Evolutionary conservation across 768 basidiomycete genomes (phyloP), one percentile per base, ranked within the genome.

Genomic region (Terana coerulea): DNA sequence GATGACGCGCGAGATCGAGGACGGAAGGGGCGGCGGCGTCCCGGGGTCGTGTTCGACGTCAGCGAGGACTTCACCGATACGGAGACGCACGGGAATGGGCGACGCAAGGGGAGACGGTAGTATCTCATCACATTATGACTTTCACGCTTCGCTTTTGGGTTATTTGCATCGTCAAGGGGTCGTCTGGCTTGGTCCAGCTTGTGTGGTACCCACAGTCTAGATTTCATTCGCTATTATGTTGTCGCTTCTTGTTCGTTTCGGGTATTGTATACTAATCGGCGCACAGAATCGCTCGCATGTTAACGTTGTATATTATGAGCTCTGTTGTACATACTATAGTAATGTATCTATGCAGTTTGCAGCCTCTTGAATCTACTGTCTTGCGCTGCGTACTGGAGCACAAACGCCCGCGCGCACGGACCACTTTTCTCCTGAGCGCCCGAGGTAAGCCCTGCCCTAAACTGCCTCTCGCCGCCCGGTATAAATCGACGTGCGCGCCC

Each of bases 1-100:
- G 75, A 75, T 17, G 76, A 76, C 47, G 64, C 72, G 37, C 63
- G 65, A 47, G 73, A 68, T 15, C 70, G 74, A 3, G 67, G 66
- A 10, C 58, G 47, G 17, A 33, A 31, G 31, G 58, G 67, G 26
- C 54, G 67, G 14, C 62, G 61, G 17, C 62, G 66, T 5, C 69
- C 69, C 8, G 69, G 69, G 3, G 69, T 70, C 6, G 65, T 65
- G 34, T 70, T 70, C 46, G 67, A 70, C 36, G 47, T 64, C 7
- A 54, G 51, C 10, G 67, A 65, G 22, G 65, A 67, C n/a, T 52
- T 55, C 5, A 52, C 58, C 3, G 61, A 64, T 31, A 51, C 54
- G 3, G 53, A 54, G 29, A 54, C 47, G 14, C 31, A 49, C 42
- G 40, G n/a, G n/a, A n/a, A 45, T 22, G 22, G 39, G 6, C n/a